phyloP scores from a whole-genome alignment of 2,329 filamentous ascomycete species.

The Beauveria sp. region DNA sequence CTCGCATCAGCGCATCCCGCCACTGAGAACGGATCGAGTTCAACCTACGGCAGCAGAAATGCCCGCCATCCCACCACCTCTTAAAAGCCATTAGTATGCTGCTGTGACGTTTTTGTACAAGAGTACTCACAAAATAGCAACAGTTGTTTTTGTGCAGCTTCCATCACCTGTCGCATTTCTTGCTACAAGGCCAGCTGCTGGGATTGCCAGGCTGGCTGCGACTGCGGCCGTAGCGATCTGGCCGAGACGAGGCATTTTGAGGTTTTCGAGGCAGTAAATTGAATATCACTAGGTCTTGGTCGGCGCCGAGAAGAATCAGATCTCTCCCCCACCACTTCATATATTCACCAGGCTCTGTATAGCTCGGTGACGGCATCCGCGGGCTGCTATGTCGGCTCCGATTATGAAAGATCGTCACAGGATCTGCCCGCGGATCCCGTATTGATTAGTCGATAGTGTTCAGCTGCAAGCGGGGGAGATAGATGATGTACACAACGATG shows the following conservation, averaged over 20 bases:
- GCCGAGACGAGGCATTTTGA: not conserved
- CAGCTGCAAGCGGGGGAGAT: not conserved
- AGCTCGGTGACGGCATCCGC: not conserved
- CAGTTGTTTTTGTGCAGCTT: conserved; percentile 23
- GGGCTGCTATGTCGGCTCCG: not conserved
- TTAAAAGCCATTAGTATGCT: not conserved
- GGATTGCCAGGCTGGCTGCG: not conserved
- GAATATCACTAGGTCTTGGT: not conserved
- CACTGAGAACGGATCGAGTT: not conserved
- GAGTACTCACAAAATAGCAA: conserved; percentile 23
- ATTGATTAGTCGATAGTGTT: not conserved
- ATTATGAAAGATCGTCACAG: not conserved
- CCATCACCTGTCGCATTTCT: not conserved
- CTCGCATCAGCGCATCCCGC: not conserved
- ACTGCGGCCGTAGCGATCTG: not conserved
- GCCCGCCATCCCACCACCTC: conserved; percentile 12
- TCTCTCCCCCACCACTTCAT: not conserved
- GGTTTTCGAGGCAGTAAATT: not conserved
- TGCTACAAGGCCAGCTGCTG: conserved; percentile 11
- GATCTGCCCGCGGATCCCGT: conserved; percentile 3
- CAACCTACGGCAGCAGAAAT: conserved; percentile 8
- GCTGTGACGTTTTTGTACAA: not conserved
- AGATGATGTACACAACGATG: not conserved
- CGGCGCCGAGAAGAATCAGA: not conserved
- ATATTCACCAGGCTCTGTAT: not conserved